Base-by-base conservation (phyloP, 2,329 filamentous ascomycete species). In the Aspergillus unguis region DNA sequence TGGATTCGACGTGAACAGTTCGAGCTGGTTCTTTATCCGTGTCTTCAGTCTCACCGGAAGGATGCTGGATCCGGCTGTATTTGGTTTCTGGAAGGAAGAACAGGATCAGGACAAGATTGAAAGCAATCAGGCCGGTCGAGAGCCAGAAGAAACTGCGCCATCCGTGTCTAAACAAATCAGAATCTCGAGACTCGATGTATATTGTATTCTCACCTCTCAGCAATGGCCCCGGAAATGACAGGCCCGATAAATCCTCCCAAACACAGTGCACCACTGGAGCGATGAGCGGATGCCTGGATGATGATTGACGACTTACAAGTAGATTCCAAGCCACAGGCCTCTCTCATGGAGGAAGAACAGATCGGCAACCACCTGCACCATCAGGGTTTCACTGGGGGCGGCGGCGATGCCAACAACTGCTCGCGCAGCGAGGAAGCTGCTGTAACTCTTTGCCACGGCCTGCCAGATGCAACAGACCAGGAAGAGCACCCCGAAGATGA, bases 91-190 rank as follows among this genome's bases (percentile, higher is more conserved):
- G 52, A 29, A 31, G 46, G 42, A 23, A 43, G 36, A 44, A 10
- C 0, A 45, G n/a, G 6, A 50, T 9, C 10, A 28, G 36, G 26
- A 50, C 11, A 25, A 54, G 11, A 31, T 42, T 50, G 42, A 50
- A 27, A 5, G 10, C 36, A n/a, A 36, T 42, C 27, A 54, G 33
- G 10, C 46, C 52, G 7, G 50, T 11, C 5, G 46, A 50, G 25
- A 54, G 47, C 52, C 52, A 54, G 46, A 50, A 54, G 31, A 54
- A 54, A 47, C 52, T 54, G 5, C 46, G 41, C 52, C 52, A 54
- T 4, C 47, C 52, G 25, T 44, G 50, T 37, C 46, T 54, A 29
- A 2, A 8, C 10, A 23, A 23, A 35, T 11, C 17, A 35, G 17
- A 7, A 7, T 6, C 6, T 37, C 35, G 23, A n/a, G 17, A 6